Conservation (phyloP, 2,329 filamentous ascomycete genomes). For the Chrysoporthe deuterocubensis region DNA sequence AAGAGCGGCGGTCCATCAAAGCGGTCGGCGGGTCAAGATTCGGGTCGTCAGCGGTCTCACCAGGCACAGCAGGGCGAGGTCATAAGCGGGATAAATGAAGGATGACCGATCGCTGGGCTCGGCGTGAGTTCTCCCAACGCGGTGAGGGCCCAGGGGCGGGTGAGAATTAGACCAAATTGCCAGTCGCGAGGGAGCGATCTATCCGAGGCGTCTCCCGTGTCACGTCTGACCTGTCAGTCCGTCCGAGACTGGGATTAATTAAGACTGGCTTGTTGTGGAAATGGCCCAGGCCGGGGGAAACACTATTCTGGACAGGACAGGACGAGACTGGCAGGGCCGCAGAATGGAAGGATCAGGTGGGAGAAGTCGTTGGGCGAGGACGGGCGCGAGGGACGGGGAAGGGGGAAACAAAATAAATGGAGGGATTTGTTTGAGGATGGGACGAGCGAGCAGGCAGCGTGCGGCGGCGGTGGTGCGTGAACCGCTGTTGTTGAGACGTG, state of each 20-base stretch:
- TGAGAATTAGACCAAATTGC: not conserved
- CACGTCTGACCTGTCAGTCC: conserved; percentile 27
- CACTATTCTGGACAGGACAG: conserved; percentile 1
- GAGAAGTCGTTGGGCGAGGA: not conserved
- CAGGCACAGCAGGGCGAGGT: conserved; percentile 17
- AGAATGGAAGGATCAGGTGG: conserved; percentile 3
- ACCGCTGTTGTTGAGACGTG: not conserved
- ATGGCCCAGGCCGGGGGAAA: not conserved
- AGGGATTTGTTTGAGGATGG: conserved; percentile 10
- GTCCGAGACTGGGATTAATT: conserved; percentile 20
- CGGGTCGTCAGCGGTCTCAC: conserved; percentile 19
- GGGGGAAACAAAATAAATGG: not conserved
- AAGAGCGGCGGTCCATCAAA: conserved; percentile 22
- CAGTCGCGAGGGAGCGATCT: conserved; percentile 7
- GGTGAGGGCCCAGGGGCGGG: not conserved
- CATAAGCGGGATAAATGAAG: conserved; percentile 8
- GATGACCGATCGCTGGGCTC: not conserved
- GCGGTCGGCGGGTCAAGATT: conserved; percentile 1
- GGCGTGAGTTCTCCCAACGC: not conserved
- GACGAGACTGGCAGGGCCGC: not conserved
- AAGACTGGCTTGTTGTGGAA: not conserved
- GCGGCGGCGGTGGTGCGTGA: not conserved
- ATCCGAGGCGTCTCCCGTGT: conserved; percentile 25
- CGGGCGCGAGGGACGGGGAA: conserved; percentile 10
- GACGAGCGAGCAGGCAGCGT: conserved; percentile 1